Conservation (phyloP, 495 filamentous ascomycete genomes). For the Astrocystis sublimbata region DNA sequence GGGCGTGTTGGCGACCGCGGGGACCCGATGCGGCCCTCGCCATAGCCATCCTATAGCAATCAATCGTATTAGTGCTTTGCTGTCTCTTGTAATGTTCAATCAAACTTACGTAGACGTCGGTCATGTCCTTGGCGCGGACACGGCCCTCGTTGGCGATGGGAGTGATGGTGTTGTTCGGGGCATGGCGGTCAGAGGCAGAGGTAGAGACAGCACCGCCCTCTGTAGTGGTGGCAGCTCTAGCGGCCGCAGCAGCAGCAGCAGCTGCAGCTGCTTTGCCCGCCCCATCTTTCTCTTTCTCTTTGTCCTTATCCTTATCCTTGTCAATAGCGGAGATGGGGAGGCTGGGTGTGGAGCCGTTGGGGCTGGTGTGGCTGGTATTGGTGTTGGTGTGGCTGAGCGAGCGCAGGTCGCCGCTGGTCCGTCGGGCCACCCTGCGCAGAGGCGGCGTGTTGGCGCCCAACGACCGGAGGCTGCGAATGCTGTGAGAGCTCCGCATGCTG, state of each 20-base stretch:
- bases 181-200: constrained; percentile 34
- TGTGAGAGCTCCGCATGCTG: constrained; percentile 41
- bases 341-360: constrained; percentile 19
- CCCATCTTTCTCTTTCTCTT: background rate
- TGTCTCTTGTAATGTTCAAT: too few relatives aligned
- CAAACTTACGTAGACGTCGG: constrained; percentile 87
- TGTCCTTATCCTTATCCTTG: background rate
- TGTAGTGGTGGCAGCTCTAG: background rate
- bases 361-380: constrained; percentile 14
- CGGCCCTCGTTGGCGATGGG: constrained; percentile 85
- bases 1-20: constrained; percentile 93
- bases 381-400: constrained; percentile 53
- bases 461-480: constrained; percentile 22
- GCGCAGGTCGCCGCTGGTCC: constrained; percentile 77
- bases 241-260: too few relatives aligned
- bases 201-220: background rate
- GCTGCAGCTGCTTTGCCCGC: too few relatives aligned
- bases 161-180: constrained; percentile 55
- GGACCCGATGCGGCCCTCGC: constrained; percentile 82
- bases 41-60: constrained; percentile 96
- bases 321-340: constrained; percentile 17
- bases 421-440: constrained; percentile 70
- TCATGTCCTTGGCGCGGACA: constrained; percentile 78
- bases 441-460: constrained; percentile 56
- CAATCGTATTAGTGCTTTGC: too few relatives aligned